Conservation (phyloP, 176 grass and related monocot genomes). For the Oryza glumipatula region DNA sequence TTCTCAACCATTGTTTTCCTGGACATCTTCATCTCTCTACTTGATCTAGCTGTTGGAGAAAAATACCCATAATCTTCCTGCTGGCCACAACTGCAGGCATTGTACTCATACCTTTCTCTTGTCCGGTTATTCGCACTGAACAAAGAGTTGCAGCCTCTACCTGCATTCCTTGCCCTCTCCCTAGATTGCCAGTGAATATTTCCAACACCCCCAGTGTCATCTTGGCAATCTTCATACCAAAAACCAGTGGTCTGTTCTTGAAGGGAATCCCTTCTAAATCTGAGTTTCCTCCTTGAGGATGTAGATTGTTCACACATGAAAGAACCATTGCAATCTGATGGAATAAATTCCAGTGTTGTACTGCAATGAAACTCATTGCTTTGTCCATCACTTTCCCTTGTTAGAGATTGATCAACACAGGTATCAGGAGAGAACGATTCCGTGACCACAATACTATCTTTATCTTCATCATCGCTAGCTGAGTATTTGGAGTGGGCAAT, state of each 20-base stretch:
- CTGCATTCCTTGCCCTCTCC: slow-evolving; percentile 48
- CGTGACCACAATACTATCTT: slow-evolving; percentile 30
- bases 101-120: slow-evolving; percentile 57
- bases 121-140: slow-evolving; percentile 45
- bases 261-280: slow-evolving; percentile 52
- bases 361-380: slow-evolving; percentile 25
- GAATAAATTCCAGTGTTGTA: slow-evolving; percentile 33
- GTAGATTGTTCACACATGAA: slow-evolving; percentile 65
- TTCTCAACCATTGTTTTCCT: slow-evolving; percentile 51
- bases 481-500: slow-evolving; percentile 41
- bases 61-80: slow-evolving; percentile 60
- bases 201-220: slow-evolving; percentile 28
- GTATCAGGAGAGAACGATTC: slow-evolving; percentile 39
- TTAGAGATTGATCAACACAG: slow-evolving; percentile 42
- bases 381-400: slow-evolving; percentile 9
- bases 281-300: slow-evolving; percentile 57
- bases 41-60: slow-evolving; percentile 28
- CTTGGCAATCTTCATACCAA: slow-evolving; percentile 52
- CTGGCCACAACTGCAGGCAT: slow-evolving; percentile 63
- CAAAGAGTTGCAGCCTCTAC: slow-evolving; percentile 48
- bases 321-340: slow-evolving; percentile 41
- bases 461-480: slow-evolving; percentile 46
- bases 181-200: slow-evolving; percentile 48
- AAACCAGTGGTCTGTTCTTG: slow-evolving; percentile 38
- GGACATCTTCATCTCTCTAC: slow-evolving; percentile 51